Conservation (phyloP, 768 basidiomycete genomes). For the Tricholoma hemisulphureum region DNA sequence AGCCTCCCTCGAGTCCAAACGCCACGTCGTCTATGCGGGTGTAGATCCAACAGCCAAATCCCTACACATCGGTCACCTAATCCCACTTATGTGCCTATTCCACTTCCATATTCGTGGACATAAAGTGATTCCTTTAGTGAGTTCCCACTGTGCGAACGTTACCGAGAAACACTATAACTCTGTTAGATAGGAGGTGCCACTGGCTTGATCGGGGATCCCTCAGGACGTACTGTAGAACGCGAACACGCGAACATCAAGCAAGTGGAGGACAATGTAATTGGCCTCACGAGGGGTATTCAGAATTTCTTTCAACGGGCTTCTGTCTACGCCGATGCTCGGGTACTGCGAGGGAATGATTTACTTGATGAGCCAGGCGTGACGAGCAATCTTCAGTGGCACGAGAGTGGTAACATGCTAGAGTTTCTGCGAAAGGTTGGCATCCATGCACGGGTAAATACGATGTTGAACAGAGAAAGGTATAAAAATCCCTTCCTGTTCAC, state of each 20-base stretch:
- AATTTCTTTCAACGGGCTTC: conserved; percentile 69
- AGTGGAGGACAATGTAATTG: conserved; percentile 62
- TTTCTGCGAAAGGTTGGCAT: conserved; percentile 83
- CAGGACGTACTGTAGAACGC: conserved; percentile 82
- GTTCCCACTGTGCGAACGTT: conserved; percentile 23
- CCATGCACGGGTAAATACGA: conserved; percentile 78
- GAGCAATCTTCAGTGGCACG: conserved; percentile 74
- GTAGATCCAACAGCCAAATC: conserved; percentile 90
- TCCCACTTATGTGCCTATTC: conserved; percentile 82
- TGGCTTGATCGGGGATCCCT: conserved; percentile 95
- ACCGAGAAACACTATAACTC: conserved; percentile 2
- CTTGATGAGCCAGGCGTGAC: conserved; percentile 29
- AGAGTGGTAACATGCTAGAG: conserved; percentile 68
- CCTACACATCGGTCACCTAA: conserved; percentile 90
- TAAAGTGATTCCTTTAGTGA: conserved; percentile 76
- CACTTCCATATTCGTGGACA: conserved; percentile 91
- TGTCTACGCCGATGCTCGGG: conserved; percentile 50
- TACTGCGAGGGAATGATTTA: conserved; percentile 18
- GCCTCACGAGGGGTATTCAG: conserved; percentile 63
- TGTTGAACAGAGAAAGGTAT: conserved; percentile 90
- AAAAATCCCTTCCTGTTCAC: conserved; percentile 18
- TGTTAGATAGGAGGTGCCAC: conserved; percentile 92
- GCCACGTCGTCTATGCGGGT: conserved; percentile 75
- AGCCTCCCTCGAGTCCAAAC: conserved; percentile 33
- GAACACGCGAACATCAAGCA: conserved; percentile 58